A percentile compares a stretch with the other conserved stretches of the same genome.
Conservation (phyloP, 805 yeast species). For the Candida manassasensis region DNA sequence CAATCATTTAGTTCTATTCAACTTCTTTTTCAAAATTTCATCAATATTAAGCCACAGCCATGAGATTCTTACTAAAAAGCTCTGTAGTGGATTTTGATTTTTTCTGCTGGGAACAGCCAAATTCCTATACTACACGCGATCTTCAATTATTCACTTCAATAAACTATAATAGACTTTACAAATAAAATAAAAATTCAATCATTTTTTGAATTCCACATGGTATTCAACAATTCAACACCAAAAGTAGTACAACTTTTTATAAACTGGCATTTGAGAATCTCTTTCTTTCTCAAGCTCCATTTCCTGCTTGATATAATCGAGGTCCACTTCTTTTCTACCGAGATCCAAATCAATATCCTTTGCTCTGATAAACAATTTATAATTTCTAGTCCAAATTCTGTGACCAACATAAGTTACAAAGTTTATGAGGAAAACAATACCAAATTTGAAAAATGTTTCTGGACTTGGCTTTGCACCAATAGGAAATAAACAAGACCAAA, state of each 20-base stretch:
- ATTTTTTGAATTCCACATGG: no score
- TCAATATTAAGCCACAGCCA: no score
- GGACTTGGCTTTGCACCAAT: constrained; percentile 47
- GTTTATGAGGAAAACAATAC: constrained; percentile 39
- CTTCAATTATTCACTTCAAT: not conserved
- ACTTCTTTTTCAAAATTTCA: no score
- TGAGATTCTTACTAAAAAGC: no score
- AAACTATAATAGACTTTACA: constrained; percentile 1
- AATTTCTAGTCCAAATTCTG: constrained; percentile 22
- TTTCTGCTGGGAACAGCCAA: no score
- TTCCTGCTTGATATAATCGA: constrained; percentile 22
- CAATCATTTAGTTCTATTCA: no score
- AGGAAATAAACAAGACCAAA: constrained; percentile 27
- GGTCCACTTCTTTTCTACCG: constrained; percentile 23
- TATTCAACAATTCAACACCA: no score
- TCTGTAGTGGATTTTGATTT: no score
- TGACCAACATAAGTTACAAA: constrained; percentile 34
- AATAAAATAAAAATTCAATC: not conserved
- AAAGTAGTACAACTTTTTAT: constrained; percentile 9
- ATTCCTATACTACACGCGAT: no score
- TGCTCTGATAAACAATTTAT: constrained; percentile 18
- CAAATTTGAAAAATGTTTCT: constrained; percentile 24
- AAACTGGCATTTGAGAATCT: constrained; percentile 11
- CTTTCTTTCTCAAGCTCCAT: constrained; percentile 12
- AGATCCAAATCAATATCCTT: constrained; percentile 21